Percentiles rank a stretch among this genome's conserved stretches.
Conservation (phyloP, 2,329 filamentous ascomycete species). For the Curvularia verruculosa region DNA sequence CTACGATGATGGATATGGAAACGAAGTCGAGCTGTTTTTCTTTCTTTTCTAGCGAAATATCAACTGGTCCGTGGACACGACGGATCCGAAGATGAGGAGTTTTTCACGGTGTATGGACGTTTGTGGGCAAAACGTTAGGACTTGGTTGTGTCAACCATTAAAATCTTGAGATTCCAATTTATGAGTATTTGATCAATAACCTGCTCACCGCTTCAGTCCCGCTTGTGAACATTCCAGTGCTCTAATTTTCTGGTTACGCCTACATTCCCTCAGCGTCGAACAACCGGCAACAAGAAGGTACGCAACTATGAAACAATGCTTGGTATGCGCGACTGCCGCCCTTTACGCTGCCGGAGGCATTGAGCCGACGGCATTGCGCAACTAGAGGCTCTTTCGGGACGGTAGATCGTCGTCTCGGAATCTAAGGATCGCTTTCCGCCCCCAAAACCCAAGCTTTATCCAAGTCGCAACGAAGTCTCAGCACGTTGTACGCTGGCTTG, state of each 20-base stretch:
- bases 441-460: not conserved
- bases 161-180: not conserved
- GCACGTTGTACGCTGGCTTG: slow-evolving; percentile 24
- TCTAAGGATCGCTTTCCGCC: too few relatives aligned
- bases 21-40: not conserved
- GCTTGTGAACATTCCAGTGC: not conserved
- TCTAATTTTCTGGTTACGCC: not conserved
- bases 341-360: not conserved
- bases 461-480: slow-evolving; percentile 33
- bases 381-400: not conserved
- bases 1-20: not conserved
- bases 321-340: not conserved
- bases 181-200: not conserved
- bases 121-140: not conserved
- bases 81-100: not conserved
- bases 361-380: not conserved
- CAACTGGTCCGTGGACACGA: not conserved
- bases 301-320: not conserved
- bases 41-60: not conserved
- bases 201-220: not conserved
- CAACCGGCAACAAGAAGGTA: not conserved
- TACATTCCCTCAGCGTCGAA: not conserved
- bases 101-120: not conserved
- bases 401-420: not conserved
- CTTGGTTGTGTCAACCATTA: not conserved